Evolutionary conservation across 805 yeast genomes (phyloP), one percentile per base, ranked within the genome.

Genomic region (Kluyveromyces nonfermentans): DNA sequence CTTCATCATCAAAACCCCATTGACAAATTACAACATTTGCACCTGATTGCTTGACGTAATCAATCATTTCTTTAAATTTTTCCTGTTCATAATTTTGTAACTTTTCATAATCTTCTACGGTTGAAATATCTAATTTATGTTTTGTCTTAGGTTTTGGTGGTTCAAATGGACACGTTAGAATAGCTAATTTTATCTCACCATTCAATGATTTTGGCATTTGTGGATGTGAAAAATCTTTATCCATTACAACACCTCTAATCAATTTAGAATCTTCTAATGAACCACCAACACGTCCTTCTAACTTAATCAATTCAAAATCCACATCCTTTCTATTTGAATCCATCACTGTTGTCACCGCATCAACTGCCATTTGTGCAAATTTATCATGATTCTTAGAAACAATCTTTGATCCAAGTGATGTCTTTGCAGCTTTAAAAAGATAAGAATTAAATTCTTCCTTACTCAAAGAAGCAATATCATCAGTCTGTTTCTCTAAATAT

Each of bases 1-100:
- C 97, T 71, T 90, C 98, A 64, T 90, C 98, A 65, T 90, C 98
- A 57, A 90, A 93, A 15, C 98, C 98, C 98, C 98, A 90, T 70
- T 90, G 98, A 69, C 98, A 93, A 33, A 94, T 90, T 42, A 90
- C 98, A 44, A 90, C 77, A 64, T 89, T 90, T 22, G 98, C 97
- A 35, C 97, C 97, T 0, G 95, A 74, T 20, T 74, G 77, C 67
- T 93, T 89, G 44, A 93, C 94, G 50, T 73, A 69, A 47, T 81
- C 73, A 47, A 93, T 88, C 98, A 93, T 93, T 63, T 85, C 87
- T 60, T 73, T 76, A 62, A 93, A 93, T 64, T 87, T 88, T 50
- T 82, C 80, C 54, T 83, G 90, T 71, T 93, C 99, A 65, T 93
- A 93, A 42, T 77, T 77, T 70, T 94, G 98, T 61, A 93, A 75